Evolutionary conservation across 2,329 filamentous ascomycete genomes (phyloP), one percentile per base, ranked within the genome.

Genomic region (Pseudomassariella vexata): DNA sequence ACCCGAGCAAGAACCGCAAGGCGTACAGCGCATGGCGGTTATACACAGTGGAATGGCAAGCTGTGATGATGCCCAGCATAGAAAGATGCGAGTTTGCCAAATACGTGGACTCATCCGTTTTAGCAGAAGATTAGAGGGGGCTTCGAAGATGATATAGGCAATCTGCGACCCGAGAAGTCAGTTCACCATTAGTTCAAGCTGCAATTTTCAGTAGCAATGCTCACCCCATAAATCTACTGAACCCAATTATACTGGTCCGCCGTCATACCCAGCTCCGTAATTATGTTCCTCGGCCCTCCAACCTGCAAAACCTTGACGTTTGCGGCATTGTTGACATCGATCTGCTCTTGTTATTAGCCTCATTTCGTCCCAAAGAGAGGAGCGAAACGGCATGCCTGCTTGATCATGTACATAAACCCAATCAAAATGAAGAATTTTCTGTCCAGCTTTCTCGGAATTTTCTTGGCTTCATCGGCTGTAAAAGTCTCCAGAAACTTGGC

Each of bases 261-360:
- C 5, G 54, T 62, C 60, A 63, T 64, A 11, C 52, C 32, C 7
- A 65, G 44, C 24, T 64, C 52, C 1, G 34, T 55, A 10, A 65
- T 32, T 22, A 63, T 55, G 31, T 64, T 60, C 7, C 53, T 40
- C 1, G 49, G 44, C 32, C 59, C 27, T 4, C 57, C 61, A 12
- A 63, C 55, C 39, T 66, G 61, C 3, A 66, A 44, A 9, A 65
- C 60, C 35, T 63, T 62, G 34, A 65, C 57, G 11, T 48, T 55
- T 1, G 60, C 53, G 2, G 58, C 59, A 44, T 65, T 65, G 17
- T 45, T 54, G 34, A 56, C 56, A 32, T 65, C 61, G 34, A 64
- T 56, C 48, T 36, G 24, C 7, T 9, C 11, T 15, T 16, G 41
- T 17, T 25, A 20, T 17, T 40, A 25, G 27, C 19, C n/a, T n/a